A percentile compares a stretch with the other conserved stretches of the same genome.
Conservation (phyloP, 2,329 filamentous ascomycete genomes). For the Ceratocystis eucalypticola region DNA sequence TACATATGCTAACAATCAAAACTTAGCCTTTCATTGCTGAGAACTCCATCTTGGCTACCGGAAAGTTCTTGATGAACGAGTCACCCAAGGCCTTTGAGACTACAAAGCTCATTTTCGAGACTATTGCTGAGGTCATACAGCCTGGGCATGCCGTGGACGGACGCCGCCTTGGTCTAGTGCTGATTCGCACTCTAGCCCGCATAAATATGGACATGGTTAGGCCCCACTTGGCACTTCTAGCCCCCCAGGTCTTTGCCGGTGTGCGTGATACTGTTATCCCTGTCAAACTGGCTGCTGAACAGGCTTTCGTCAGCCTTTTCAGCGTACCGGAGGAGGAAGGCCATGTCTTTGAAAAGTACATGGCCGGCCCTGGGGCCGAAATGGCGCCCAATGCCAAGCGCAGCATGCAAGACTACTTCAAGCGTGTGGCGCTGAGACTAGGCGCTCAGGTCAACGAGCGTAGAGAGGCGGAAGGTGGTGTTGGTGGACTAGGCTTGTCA, state of each 20-base stretch:
- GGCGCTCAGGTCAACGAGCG: slow-evolving; percentile 81
- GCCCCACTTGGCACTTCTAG: slow-evolving; percentile 68
- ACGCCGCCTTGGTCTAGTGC: slow-evolving; percentile 72
- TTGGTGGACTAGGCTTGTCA: slow-evolving; percentile 69
- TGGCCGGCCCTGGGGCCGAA: slow-evolving; percentile 52
- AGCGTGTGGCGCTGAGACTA: slow-evolving; percentile 71
- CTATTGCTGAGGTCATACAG: slow-evolving; percentile 59
- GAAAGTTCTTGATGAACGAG: slow-evolving; percentile 70
- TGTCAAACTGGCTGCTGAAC: slow-evolving; percentile 88
- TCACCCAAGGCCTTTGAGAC: slow-evolving; percentile 59
- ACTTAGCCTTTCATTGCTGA: slow-evolving; percentile 66
- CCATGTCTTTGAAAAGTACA: slow-evolving; percentile 81
- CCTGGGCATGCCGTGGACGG: slow-evolving; percentile 71
- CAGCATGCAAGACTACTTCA: slow-evolving; percentile 95
- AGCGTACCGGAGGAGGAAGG: slow-evolving; percentile 76
- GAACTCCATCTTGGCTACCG: slow-evolving; percentile 77
- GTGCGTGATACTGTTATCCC: slow-evolving; percentile 89
- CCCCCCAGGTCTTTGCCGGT: slow-evolving; percentile 71
- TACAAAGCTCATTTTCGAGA: slow-evolving; percentile 66
- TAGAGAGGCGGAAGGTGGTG: slow-evolving; percentile 79
- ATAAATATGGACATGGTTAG: slow-evolving; percentile 66
- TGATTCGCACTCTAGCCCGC: slow-evolving; percentile 72
- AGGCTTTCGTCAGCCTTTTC: slow-evolving; percentile 84
- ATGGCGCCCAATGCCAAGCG: slow-evolving; percentile 63
- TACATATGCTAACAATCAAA: slow-evolving; percentile 20